Base-by-base conservation (phyloP, 176 grass and related monocot genomes). In the Carex littledalei region DNA sequence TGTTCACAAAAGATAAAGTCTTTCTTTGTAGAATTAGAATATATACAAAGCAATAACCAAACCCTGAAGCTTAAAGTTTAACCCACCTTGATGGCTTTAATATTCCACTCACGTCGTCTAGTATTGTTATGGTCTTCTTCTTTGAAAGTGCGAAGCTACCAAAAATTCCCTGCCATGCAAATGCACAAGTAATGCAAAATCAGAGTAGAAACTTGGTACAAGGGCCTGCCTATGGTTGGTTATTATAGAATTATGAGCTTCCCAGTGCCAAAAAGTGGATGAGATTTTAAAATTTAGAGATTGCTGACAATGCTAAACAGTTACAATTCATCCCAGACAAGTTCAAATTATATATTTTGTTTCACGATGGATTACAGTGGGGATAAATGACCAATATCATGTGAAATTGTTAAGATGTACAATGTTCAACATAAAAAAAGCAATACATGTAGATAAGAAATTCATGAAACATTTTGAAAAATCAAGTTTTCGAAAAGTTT, bases 31-130 rank as follows among this genome's bases (percentile, higher is more conserved):
- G 20, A 86, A 80, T 22, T 20, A 24, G 0, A 18, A 29, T 29
- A 29, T 29, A 49, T 60, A 55, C 31, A 81, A 86, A 81, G 31
- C 8, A 71, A 52, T 84, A 17, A 24, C 6, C 29, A 62, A n/a
- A 57, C 37, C 6, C 18, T 13, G 1, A 10, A 82, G 37, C 5
- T 37, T 35, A 61, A 89, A 47, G 1, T 21, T 65, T 47, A 41
- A 34, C 3, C 12, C 67, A 94, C 94, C 90, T 97, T 56, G 82
- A 84, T 68, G 94, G 94, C 83, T 94, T 97, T 49, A 97, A 67
- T 52, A 97, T 90, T 74, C 94, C 94, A 31, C 79, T 97, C 16
- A 92, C 85, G 86, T 90, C 84, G 10, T 91, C 84, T 66, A 94
- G 89, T 87, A 93, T 92, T 8, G 90, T 74, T 78, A 88, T 29